These are phyloP conservation scores for Petunia axillaris DNA, from an alignment of 257 asterid species.

Conservation along the genomic window DNA sequence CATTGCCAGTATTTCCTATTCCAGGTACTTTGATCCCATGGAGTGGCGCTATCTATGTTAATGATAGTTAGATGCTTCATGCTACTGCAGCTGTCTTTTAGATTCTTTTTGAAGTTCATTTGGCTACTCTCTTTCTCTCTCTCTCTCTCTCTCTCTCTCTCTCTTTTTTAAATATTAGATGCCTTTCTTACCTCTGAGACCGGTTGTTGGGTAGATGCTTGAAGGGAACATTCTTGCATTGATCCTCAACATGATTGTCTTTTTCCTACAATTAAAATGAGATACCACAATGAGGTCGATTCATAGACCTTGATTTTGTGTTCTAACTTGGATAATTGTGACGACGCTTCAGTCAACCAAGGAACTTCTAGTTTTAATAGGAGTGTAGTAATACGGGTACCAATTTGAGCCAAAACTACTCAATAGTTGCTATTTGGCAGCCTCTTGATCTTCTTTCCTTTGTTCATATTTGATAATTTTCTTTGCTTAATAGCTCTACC, in stretches of 20 bases:
- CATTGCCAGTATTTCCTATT: slow-evolving; percentile 70
- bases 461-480: neutral
- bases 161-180: neutral
- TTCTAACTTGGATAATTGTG: neutral
- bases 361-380: neutral
- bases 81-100: neutral
- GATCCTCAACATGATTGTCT: neutral
- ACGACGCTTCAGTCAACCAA: neutral
- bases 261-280: neutral
- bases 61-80: neutral
- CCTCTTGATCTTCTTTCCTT: neutral
- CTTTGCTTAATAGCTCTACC: neutral
- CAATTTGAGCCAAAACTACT: neutral
- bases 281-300: neutral
- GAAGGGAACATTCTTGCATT: neutral
- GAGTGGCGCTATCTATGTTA: neutral
- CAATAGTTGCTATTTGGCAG: neutral
- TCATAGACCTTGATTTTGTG: slow-evolving; percentile 15
- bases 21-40: slow-evolving; percentile 42
- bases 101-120: neutral
- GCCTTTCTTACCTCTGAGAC: neutral
- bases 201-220: neutral
- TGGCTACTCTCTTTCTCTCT: neutral
- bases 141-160: neutral
- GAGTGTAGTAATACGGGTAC: neutral